Evolutionary conservation across 1,284 basidiomycete genomes (phyloP).

Genomic region (Sphagnurus paluster): DNA sequence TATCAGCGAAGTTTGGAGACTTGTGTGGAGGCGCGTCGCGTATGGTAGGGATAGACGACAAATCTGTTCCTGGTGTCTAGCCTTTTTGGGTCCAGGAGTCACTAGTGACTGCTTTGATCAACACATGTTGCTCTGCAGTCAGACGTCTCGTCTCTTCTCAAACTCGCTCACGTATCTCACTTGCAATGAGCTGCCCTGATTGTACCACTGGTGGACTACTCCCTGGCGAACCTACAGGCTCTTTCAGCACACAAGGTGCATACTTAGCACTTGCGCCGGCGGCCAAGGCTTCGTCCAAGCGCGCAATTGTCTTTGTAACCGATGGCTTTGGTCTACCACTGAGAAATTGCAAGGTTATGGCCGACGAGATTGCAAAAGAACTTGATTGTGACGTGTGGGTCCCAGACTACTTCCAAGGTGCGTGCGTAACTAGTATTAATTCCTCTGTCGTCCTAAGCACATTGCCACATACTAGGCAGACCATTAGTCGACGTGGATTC

Average conservation of each 20-base stretch:
- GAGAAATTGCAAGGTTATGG: conserved; percentile 28
- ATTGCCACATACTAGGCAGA: conserved; percentile 6
- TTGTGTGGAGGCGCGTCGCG: no score
- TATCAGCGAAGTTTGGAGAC: no score
- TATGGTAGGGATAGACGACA: no score
- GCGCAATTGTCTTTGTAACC: conserved; percentile 24
- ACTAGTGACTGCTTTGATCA: conserved; percentile 44
- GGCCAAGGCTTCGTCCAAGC: conserved; percentile 17
- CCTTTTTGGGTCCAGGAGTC: no score
- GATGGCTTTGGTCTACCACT: conserved; percentile 27
- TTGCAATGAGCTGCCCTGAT: conserved; percentile 19
- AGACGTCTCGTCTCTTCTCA: background rate
- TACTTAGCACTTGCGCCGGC: conserved; percentile 18
- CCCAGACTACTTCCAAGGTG: conserved; percentile 22
- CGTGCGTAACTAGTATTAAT: background rate
- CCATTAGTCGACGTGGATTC: conserved; percentile 16
- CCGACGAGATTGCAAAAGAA: conserved; percentile 19
- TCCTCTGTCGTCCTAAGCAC: background rate
- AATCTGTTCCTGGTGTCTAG: no score
- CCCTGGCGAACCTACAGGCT: conserved; percentile 18
- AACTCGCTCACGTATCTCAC: background rate
- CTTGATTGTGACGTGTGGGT: conserved; percentile 20
- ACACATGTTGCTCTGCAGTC: background rate
- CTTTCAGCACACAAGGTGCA: conserved; percentile 18
- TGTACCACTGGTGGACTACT: conserved; percentile 17